Evolutionary conservation across 305 asterid species (phyloP), one percentile per base, ranked within the genome.

Genomic region (Lippia alba): DNA sequence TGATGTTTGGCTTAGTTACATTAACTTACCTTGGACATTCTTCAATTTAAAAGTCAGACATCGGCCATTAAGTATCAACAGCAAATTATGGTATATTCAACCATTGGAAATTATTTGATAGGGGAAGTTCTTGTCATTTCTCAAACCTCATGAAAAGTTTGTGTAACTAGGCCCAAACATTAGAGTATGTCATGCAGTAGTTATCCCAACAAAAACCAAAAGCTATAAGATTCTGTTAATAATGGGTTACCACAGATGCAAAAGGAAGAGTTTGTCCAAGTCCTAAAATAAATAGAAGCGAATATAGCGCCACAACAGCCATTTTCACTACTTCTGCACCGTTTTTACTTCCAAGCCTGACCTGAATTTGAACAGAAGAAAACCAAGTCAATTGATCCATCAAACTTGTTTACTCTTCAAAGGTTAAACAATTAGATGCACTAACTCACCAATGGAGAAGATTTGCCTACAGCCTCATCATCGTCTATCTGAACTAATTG

Each of bases 391-490:
- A 70, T 39, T 65, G 18, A 69, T 58, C 4, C 17, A 64, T 58
- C 56, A 41, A 64, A 17, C 30, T 24, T 24, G 3, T 24, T 54
- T 32, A 20, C 58, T 16, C 44, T 53, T 72, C 55, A 56, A 49
- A 16, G 60, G 16, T 65, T 32, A 2, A 55, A 55, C 30, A 24
- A 41, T 66, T 59, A n/a, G 17, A 2, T 34, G 18, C 48, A 56
- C 34, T 61, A 53, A 12, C 96, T 86, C 76, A 93, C 98, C 96
- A 94, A 63, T 36, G 99, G 99, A 41, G 99, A 94, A 39, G 65
- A 30, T 76, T 94, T 91, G n/a, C 95, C 91, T 8, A 91, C 93
- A 19, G 97, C 93, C 58, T 67, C 85, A 73, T 94, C 99, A 70
- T 83, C 97, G 4, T 91, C 84, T 62, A 91, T 72, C 99, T 94